Conservation (phyloP, 495 filamentous ascomycete genomes). For the Penicillium lagena region DNA sequence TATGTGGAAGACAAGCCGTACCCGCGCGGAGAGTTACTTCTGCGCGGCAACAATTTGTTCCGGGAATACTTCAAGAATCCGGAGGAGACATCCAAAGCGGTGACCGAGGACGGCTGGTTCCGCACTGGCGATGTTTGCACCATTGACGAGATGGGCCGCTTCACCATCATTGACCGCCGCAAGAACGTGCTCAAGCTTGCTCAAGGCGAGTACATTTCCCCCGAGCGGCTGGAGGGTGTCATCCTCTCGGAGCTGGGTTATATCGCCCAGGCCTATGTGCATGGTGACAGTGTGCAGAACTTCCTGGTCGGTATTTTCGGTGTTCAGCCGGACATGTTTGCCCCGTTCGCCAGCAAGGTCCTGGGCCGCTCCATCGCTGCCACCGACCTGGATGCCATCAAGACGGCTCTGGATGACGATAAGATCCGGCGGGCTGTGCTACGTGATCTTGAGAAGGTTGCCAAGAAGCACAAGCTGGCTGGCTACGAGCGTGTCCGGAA, state of each 20-base stretch:
- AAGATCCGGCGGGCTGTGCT: constrained; percentile 68
- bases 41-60: constrained; percentile 76
- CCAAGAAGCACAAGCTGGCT: constrained; percentile 79
- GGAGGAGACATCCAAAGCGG: constrained; percentile 74
- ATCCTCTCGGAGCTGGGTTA: constrained; percentile 74
- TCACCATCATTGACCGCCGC: constrained; percentile 89
- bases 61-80: constrained; percentile 81
- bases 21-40: constrained; percentile 83
- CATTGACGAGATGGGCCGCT: constrained; percentile 77
- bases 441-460: constrained; percentile 74
- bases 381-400: constrained; percentile 60
- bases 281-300: constrained; percentile 81
- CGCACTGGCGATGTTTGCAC: constrained; percentile 85
- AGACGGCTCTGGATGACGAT: constrained; percentile 55
- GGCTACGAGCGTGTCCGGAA: constrained; percentile 80
- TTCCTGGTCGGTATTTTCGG: constrained; percentile 85
- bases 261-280: constrained; percentile 76
- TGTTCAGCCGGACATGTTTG: constrained; percentile 74
- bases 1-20: constrained; percentile 83
- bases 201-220: constrained; percentile 97
- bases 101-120: constrained; percentile 93
- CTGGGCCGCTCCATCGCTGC: constrained; percentile 57
- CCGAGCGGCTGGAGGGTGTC: constrained; percentile 93
- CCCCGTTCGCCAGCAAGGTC: constrained; percentile 68
- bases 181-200: constrained; percentile 98